Evolutionary conservation across 768 basidiomycete genomes (phyloP).

Genomic region (Panaeolus papilionaceus): DNA sequence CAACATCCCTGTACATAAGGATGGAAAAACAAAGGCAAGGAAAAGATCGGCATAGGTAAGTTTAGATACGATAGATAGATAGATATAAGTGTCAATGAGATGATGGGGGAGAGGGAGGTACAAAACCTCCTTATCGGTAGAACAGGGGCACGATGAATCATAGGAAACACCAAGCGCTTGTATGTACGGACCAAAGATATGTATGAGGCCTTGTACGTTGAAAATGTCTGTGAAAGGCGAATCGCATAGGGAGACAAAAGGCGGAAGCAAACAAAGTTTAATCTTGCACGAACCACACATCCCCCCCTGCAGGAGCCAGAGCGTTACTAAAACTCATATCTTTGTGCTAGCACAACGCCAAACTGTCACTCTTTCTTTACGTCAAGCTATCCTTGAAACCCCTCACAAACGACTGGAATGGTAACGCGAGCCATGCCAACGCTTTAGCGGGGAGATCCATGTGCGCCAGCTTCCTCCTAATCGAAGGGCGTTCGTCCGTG

Average conservation of each 20-base stretch:
- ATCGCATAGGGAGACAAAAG: neutral
- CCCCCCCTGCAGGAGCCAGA: neutral
- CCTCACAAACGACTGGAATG: slow-evolving; percentile 67
- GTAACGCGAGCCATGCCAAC: slow-evolving; percentile 66
- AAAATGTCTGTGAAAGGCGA: neutral
- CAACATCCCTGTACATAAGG: neutral
- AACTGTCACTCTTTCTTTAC: neutral
- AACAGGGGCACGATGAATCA: neutral
- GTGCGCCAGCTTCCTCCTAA: slow-evolving; percentile 27
- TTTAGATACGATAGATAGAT: neutral
- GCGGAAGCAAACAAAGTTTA: neutral
- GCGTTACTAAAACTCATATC: neutral
- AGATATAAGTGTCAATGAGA: slow-evolving; percentile 2
- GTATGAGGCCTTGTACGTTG: neutral
- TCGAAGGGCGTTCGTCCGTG: slow-evolving; percentile 50
- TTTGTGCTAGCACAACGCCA: neutral
- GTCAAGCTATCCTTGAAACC: slow-evolving; percentile 70
- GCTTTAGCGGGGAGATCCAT: slow-evolving; percentile 48
- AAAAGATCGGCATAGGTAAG: neutral
- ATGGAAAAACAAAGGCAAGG: neutral
- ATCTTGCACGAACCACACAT: neutral
- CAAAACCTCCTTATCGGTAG: neutral
- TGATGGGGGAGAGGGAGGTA: neutral
- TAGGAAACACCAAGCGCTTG: neutral
- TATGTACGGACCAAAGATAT: neutral